Conservation (phyloP, 2,329 filamentous ascomycete species). For the Diplocarpon mali region DNA sequence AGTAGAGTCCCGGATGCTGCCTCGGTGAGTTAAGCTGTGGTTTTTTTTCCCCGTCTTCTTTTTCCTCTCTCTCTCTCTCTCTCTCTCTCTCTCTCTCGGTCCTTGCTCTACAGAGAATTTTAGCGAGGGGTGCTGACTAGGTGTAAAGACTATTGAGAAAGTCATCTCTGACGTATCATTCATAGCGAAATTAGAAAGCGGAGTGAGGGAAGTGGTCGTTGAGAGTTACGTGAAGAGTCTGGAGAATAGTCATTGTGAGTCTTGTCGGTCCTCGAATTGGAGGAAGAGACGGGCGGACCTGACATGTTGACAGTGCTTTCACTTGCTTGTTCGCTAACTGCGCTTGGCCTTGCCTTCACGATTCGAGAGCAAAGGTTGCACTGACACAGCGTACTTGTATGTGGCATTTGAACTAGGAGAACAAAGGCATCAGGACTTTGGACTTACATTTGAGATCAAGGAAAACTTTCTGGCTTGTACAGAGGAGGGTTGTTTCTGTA, state of each 20-base stretch:
- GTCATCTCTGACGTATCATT: slow-evolving; percentile 15
- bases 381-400: background rate
- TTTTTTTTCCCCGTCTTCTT: too few species aligned
- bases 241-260: slow-evolving; percentile 17
- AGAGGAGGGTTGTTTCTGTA: too few species aligned
- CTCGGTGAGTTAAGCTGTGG: slow-evolving; percentile 1
- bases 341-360: slow-evolving; percentile 2
- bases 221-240: slow-evolving; percentile 19
- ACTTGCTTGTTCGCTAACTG: slow-evolving; percentile 7
- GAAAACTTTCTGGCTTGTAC: too few species aligned
- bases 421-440: too few species aligned
- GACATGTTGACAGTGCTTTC: slow-evolving; percentile 5
- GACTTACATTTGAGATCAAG: too few species aligned
- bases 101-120: background rate
- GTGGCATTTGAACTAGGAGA: too few species aligned
- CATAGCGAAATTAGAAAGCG: slow-evolving; percentile 9
- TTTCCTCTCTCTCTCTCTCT: too few species aligned
- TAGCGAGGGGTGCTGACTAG: background rate
- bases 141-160: slow-evolving; percentile 12
- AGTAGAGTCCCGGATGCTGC: background rate
- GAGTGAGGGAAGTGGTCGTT: slow-evolving; percentile 13
- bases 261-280: background rate
- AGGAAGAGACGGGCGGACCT: background rate
- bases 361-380: slow-evolving; percentile 4
- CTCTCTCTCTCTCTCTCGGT: background rate